Evolutionary conservation across 768 basidiomycete species (phyloP).

Genomic region (Kwoniella sp.): DNA sequence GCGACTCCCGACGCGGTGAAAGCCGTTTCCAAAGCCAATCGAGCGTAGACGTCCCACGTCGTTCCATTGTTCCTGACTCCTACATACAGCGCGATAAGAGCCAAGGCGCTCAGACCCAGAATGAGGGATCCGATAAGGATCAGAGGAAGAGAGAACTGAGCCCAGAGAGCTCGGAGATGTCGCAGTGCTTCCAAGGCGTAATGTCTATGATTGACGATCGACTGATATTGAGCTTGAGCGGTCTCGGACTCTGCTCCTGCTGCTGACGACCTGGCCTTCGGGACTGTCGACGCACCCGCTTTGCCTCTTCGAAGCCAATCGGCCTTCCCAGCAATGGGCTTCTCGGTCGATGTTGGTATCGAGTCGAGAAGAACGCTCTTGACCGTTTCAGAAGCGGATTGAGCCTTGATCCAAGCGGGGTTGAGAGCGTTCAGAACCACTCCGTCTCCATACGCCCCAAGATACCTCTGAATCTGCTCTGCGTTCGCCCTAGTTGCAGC

Average conservation of each 20-base stretch:
- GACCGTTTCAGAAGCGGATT: constrained; percentile 33
- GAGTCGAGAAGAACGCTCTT: not conserved
- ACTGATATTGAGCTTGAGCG: constrained; percentile 20
- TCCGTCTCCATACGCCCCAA: constrained; percentile 77
- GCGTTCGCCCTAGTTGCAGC: constrained; percentile 72
- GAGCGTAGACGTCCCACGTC: constrained; percentile 52
- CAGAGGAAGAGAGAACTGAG: constrained; percentile 80
- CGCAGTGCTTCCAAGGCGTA: constrained; percentile 69
- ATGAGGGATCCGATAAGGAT: constrained; percentile 74
- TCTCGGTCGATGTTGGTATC: not conserved
- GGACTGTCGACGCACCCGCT: not conserved
- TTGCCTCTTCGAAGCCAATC: constrained; percentile 21
- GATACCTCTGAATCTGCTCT: constrained; percentile 73
- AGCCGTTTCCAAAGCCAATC: constrained; percentile 61
- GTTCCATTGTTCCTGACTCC: constrained; percentile 59
- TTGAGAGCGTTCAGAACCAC: constrained; percentile 65
- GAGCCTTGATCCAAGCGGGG: constrained; percentile 58
- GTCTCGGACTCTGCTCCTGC: not conserved
- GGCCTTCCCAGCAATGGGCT: not conserved
- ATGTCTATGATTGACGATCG: constrained; percentile 52
- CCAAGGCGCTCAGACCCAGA: constrained; percentile 64
- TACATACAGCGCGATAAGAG: constrained; percentile 64
- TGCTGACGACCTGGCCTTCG: not conserved
- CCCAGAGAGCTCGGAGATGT: constrained; percentile 85
- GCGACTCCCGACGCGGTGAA: constrained; percentile 62